Base-by-base conservation (phyloP, 805 yeast species). In the Yamadazyma olivae region DNA sequence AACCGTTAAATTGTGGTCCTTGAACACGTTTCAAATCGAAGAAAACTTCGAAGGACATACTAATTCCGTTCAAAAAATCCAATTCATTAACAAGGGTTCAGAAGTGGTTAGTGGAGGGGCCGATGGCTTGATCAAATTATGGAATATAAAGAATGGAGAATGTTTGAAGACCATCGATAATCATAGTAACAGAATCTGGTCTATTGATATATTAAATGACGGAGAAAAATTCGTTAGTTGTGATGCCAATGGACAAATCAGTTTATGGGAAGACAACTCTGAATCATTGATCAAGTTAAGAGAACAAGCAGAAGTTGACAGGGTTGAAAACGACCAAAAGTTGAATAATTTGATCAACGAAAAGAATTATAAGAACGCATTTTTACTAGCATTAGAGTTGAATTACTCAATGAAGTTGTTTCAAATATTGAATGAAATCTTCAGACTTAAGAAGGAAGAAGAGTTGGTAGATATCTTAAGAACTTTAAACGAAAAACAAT, bases 121-220 rank as follows among this genome's bases (percentile, higher is more conserved):
- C 10, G 99, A 93, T 62, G 98, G 98, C 2, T 73, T 93, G 34
- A 74, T 93, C 39, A 91, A 93, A 57, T 66, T 93, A 4, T 93
- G 99, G 99, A 95, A 88, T 52, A 57, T 72, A 35, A 67, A 77
- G 25, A 32, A 48, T 2, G 93, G 88, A 24, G 99, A 93, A 52
- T 77, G 88, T 53, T 60, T 83, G 15, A 79, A 81, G 39, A 91
- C 98, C 0, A 70, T 90, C 32, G 98, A 91, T 61, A 81, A 81
- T 50, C 99, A 93, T 56, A 87, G 81, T 42, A 93, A 91, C 58
- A 79, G 96, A 63, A 87, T 93, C 33, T 93, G 99, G 99, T 85
- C 97, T 0, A 59, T 93, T 36, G 79, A 83, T 38, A 66, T 74
- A 1, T 71, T 77, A 41, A 63, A 77, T 23, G 84, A 81, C 48